Conservation (phyloP, 2,329 filamentous ascomycete genomes). For the Diplodia scrobiculata region DNA sequence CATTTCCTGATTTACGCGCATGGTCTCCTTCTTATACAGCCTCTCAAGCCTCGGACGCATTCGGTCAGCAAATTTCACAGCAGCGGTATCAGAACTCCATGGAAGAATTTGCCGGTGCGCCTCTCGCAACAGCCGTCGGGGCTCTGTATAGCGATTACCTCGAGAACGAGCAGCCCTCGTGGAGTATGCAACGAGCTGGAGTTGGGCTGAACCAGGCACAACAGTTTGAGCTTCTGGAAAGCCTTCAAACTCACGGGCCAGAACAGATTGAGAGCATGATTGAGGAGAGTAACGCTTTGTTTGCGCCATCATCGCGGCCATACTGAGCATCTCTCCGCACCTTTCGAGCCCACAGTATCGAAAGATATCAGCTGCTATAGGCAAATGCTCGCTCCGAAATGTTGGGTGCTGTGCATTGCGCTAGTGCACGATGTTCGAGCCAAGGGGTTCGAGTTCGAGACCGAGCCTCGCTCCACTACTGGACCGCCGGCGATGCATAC, state of each 20-base stretch:
- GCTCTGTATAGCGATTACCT: conserved; percentile 42
- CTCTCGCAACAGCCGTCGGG: conserved; percentile 13
- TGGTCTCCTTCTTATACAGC: conserved; percentile 45
- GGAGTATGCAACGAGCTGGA: conserved; percentile 49
- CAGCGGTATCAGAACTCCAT: conserved; percentile 28
- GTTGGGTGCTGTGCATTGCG: neutral
- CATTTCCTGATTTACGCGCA: conserved; percentile 43
- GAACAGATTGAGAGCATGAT: conserved; percentile 48
- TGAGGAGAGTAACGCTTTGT: conserved; percentile 39
- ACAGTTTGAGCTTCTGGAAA: conserved; percentile 79
- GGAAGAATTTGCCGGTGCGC: neutral
- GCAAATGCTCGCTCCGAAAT: neutral
- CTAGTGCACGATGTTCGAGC: neutral
- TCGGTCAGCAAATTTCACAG: conserved; percentile 34
- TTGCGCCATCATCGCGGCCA: conserved; percentile 25
- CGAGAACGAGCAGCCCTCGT: conserved; percentile 57
- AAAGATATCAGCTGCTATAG: neutral
- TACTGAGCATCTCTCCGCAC: neutral
- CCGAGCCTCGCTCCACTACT: neutral
- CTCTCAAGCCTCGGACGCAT: conserved; percentile 37
- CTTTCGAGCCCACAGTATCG: neutral
- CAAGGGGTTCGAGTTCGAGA: neutral
- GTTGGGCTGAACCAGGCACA: conserved; percentile 71
- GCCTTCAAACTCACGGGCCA: conserved; percentile 63
- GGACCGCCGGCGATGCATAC: neutral